Evolutionary conservation across 1,284 basidiomycete species (phyloP).

Genomic region (Malassezia sp.): DNA sequence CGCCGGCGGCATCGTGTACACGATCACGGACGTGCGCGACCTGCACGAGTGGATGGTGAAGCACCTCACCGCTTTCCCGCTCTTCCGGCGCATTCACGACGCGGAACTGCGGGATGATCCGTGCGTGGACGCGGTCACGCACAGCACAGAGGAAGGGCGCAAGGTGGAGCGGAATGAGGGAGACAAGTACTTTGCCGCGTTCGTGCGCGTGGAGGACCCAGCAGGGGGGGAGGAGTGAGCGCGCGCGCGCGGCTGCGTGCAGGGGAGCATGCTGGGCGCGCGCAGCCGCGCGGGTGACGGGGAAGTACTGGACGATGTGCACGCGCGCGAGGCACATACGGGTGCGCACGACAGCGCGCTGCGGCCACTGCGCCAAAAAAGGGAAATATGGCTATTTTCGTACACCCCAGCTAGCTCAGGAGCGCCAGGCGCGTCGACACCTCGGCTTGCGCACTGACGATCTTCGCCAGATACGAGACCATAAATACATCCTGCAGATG

Average conservation of each 20-base stretch:
- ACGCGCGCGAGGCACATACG: too few relatives aligned
- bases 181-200: conserved; percentile 77
- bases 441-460: conserved; percentile 87
- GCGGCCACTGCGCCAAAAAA: too few relatives aligned
- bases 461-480: conserved; percentile 86
- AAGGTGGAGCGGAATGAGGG: conserved; percentile 88
- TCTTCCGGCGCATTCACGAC: conserved; percentile 71
- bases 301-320: too few relatives aligned
- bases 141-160: conserved; percentile 73
- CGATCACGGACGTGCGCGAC: conserved; percentile 91
- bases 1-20: conserved; percentile 87
- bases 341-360: too few relatives aligned
- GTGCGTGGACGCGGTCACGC: conserved; percentile 37
- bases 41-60: conserved; percentile 89
- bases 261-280: too few relatives aligned
- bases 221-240: conserved; percentile 17
- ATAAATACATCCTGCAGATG: conserved; percentile 69
- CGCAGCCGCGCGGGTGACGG: too few relatives aligned
- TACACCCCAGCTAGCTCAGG: conserved; percentile 49
- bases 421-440: conserved; percentile 79
- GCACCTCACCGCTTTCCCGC: conserved; percentile 71
- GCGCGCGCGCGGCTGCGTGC: neutral
- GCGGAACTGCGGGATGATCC: conserved; percentile 54
- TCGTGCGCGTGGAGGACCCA: conserved; percentile 49
- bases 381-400: neutral